A percentile compares a stretch with the other conserved stretches of the same genome.
phyloP scores from a whole-genome alignment of 2,329 filamentous ascomycete species.

The Diatrype stigma region DNA sequence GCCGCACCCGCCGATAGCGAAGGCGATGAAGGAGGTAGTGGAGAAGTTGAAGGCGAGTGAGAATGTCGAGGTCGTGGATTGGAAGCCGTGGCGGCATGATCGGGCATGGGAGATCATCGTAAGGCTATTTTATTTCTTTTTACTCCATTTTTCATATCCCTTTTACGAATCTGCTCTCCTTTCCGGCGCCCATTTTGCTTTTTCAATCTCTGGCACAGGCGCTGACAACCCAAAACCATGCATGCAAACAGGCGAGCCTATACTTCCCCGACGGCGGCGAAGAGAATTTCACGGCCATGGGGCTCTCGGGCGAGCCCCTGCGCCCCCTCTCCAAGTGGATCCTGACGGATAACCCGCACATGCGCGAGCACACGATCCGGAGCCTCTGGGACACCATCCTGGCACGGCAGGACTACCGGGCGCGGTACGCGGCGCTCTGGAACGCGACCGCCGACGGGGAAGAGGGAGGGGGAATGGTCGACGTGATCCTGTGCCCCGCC shows the following conservation, averaged over 20 bases:
- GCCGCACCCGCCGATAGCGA: slow-evolving; percentile 54
- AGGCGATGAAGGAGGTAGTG: slow-evolving; percentile 52
- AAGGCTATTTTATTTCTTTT: slow-evolving; percentile 35
- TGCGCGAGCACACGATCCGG: slow-evolving; percentile 34
- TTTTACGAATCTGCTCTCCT: neutral
- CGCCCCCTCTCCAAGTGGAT: slow-evolving; percentile 57
- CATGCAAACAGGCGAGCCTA: slow-evolving; percentile 28
- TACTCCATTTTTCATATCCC: slow-evolving; percentile 2
- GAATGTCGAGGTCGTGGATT: slow-evolving; percentile 52
- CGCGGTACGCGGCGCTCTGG: slow-evolving; percentile 34
- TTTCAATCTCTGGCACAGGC: neutral
- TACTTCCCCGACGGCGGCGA: slow-evolving; percentile 59
- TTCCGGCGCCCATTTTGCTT: neutral
- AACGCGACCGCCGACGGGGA: slow-evolving; percentile 27
- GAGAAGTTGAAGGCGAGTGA: slow-evolving; percentile 43
- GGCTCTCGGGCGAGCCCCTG: slow-evolving; percentile 52
- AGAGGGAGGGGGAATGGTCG: slow-evolving; percentile 34
- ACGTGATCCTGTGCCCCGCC: slow-evolving; percentile 59
- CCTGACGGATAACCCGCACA: slow-evolving; percentile 46
- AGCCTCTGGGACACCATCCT: slow-evolving; percentile 37
- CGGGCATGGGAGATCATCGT: slow-evolving; percentile 37
- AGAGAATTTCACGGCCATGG: slow-evolving; percentile 47
- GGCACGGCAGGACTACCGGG: slow-evolving; percentile 36
- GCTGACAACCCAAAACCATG: too few relatives aligned
- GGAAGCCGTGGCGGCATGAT: slow-evolving; percentile 49